These are phyloP conservation scores for Nakazawaea sp. DNA, from an alignment of 805 yeast species.

Conservation along the genomic window DNA sequence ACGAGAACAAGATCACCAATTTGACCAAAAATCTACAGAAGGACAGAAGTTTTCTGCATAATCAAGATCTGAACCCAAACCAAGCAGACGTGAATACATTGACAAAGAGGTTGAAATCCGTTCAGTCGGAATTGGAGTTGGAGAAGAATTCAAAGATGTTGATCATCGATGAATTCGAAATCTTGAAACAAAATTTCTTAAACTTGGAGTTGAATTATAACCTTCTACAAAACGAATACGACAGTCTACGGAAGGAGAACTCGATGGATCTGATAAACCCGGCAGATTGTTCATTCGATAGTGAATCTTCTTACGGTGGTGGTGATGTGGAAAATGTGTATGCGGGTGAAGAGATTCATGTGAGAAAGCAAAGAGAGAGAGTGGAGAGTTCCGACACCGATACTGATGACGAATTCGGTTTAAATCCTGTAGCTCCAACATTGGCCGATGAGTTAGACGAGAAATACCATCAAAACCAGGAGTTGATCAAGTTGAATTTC, in stretches of 20 bases:
- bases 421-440: neutral
- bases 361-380: no score
- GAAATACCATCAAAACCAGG: constrained; percentile 28
- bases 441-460: neutral
- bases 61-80: neutral
- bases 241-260: constrained; percentile 13
- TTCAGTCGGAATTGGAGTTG: constrained; percentile 43
- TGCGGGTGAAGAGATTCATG: neutral
- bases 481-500: constrained; percentile 42
- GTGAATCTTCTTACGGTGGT: constrained; percentile 9
- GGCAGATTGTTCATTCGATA: constrained; percentile 4
- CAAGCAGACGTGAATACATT: constrained; percentile 16
- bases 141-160: constrained; percentile 45
- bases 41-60: constrained; percentile 1
- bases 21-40: constrained; percentile 15
- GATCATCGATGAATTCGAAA: constrained; percentile 49
- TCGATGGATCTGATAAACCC: neutral
- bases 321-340: constrained; percentile 16
- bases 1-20: constrained; percentile 20
- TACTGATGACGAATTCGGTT: no score
- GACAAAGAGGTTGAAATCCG: constrained; percentile 24
- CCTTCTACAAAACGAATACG: constrained; percentile 21
- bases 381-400: no score
- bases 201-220: constrained; percentile 22
- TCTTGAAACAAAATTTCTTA: constrained; percentile 30